Percentiles rank a stretch among this genome's conserved stretches.
Conservation (phyloP, 352 stramenopile species). For the Globisporangium spiculum region DNA sequence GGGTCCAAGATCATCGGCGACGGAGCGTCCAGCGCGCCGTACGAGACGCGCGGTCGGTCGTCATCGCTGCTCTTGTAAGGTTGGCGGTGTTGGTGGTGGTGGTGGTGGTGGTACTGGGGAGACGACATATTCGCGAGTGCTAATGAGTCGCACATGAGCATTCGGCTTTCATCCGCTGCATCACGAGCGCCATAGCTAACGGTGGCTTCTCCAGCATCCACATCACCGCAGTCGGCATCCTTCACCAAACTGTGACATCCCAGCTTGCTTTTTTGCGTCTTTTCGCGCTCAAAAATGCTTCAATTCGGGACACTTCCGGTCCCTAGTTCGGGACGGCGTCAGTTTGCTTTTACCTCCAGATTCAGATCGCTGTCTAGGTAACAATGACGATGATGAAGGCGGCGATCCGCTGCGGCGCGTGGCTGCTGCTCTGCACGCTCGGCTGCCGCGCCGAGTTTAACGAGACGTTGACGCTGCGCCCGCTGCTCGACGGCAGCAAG, state of each 20-base stretch:
- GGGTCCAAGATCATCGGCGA: background rate
- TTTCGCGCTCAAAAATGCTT: background rate
- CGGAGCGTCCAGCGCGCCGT: background rate
- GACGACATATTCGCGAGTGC: background rate
- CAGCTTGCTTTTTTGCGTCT: background rate
- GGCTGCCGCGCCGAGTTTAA: constrained; percentile 28
- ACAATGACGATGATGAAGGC: background rate
- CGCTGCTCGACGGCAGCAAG: constrained; percentile 41
- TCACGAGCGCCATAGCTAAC: background rate
- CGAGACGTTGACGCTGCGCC: constrained; percentile 50
- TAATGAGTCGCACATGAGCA: background rate
- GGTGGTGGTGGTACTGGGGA: background rate
- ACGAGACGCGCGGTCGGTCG: background rate
- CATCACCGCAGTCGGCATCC: background rate
- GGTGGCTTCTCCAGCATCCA: background rate
- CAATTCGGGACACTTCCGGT: background rate
- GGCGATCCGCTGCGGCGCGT: constrained; percentile 4
- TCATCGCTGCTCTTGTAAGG: background rate
- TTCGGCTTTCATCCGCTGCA: background rate
- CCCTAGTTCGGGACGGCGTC: background rate
- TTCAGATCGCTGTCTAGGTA: background rate
- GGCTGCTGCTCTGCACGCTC: constrained; percentile 16
- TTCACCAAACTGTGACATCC: background rate
- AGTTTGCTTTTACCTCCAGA: background rate
- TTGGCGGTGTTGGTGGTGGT: background rate